Base-by-base conservation (phyloP, 2,329 filamentous ascomycete genomes). In the Claviceps arundinis region DNA sequence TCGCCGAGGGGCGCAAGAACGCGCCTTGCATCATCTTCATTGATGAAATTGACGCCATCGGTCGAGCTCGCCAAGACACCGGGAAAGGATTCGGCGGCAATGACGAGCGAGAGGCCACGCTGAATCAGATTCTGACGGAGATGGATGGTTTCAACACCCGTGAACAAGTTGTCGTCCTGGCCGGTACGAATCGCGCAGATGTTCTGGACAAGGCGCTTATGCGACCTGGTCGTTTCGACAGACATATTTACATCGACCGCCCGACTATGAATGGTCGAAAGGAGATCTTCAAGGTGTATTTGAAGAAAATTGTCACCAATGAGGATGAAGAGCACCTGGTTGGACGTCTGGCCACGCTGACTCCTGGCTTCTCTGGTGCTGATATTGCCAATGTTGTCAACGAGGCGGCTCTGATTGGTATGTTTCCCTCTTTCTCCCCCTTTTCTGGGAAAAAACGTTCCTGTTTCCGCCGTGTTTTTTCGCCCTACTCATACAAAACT, bases 1-100 rank as follows among this genome's bases (percentile, higher is more conserved):
- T 98, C 63, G 84, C 89, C 53, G 95, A 88, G 60, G 93, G 93
- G 17, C 82, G 93, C 54, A 97, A 97, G 75, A 95, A 88, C 69
- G 87, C 93, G 0, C 93, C 93, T 3, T 98, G 93, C 71, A 98
- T 98, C 69, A 94, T 98, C 69, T 98, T 98, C 74, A 97, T 98
- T 59, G 93, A 98, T 65, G 93, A 98, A 70, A 98, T 98, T 61
- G 93, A 98, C 67, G 93, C 93, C 53, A 96, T 98, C 62, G 93
- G 93, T 60, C 89, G 90, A 65, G 87, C 91, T 52, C 82, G 93
- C 71, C 77, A 84, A 22, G 94, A 95, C 65, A 81, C 84, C 38
- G 85, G 84, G 57, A 62, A 64, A 47, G 71, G 72, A 54, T 85
- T 86, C 41, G 90, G 91, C 57, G 93, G 93, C 56, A 97, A 97